phyloP scores from a whole-genome alignment of 208 protist genomes.

The Trypanosoma mega region DNA sequence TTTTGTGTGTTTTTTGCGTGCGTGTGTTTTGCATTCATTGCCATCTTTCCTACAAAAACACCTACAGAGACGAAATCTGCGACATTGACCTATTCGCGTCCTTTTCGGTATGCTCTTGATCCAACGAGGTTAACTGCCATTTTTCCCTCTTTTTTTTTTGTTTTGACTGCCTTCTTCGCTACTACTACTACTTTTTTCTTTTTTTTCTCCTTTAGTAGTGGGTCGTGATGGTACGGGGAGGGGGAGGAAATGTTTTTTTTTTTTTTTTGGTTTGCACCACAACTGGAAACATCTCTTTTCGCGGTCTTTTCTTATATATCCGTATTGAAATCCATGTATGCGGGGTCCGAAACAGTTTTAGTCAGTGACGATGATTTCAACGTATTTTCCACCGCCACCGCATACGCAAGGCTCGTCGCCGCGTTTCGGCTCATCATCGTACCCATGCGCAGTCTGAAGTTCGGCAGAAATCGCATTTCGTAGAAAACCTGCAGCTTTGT shows the following conservation, averaged over 20 bases:
- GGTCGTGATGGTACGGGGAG: not conserved
- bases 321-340: not conserved
- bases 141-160: not conserved
- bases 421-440: constrained; percentile 46
- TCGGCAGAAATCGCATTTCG: constrained; percentile 42
- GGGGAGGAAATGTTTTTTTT: not conserved
- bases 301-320: too few species aligned
- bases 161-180: too few species aligned
- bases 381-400: constrained; percentile 26
- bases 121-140: not conserved
- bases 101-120: too few species aligned
- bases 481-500: constrained; percentile 42
- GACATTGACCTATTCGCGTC: too few species aligned
- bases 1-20: too few species aligned
- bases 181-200: constrained; percentile 3
- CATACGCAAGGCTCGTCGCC: constrained; percentile 25
- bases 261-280: not conserved
- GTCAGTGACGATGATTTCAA: constrained; percentile 10
- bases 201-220: not conserved
- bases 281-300: too few species aligned
- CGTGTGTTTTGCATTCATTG: too few species aligned
- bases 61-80: too few species aligned
- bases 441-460: constrained; percentile 58
- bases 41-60: too few species aligned
- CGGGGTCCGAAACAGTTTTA: not conserved